Conservation (phyloP, 768 basidiomycete genomes). For the Strobilomyces echinocephalus region DNA sequence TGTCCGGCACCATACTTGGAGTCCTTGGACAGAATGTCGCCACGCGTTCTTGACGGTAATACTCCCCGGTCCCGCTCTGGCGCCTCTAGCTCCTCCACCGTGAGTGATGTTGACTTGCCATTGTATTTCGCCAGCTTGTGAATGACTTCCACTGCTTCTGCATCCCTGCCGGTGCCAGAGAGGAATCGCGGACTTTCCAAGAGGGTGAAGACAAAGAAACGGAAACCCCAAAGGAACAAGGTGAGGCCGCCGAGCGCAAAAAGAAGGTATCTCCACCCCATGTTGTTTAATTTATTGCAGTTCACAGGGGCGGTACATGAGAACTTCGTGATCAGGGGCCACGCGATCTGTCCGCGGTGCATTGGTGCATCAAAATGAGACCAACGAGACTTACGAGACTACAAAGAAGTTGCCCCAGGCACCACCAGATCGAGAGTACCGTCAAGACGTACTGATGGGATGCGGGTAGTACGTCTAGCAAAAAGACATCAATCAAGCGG, state of each 20-base stretch:
- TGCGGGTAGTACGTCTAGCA: constrained; percentile 45
- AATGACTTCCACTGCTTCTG: constrained; percentile 45
- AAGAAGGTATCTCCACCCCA: constrained; percentile 63
- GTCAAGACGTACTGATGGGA: constrained; percentile 58
- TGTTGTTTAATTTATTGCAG: constrained; percentile 44
- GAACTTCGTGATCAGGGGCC: constrained; percentile 55
- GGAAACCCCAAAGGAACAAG: constrained; percentile 46
- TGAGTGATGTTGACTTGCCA: constrained; percentile 38
- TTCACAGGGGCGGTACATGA: constrained; percentile 38
- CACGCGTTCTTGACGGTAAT: constrained; percentile 15
- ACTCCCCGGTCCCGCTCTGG: constrained; percentile 19
- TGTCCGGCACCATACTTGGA: constrained; percentile 39
- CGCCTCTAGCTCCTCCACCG: constrained; percentile 40
- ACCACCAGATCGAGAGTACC: constrained; percentile 57
- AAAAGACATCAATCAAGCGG: constrained; percentile 3
- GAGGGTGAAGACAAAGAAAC: constrained; percentile 49
- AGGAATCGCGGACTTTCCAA: constrained; percentile 58
- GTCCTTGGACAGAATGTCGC: constrained; percentile 36
- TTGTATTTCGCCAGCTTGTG: constrained; percentile 50
- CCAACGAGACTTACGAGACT: constrained; percentile 35
- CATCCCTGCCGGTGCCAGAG: constrained; percentile 49
- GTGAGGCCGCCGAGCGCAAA: constrained; percentile 50
- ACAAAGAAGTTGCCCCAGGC: constrained; percentile 49
- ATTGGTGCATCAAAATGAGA: background rate
- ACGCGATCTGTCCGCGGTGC: constrained; percentile 40